These are phyloP conservation scores for Penicillium maclennaniae DNA, from an alignment of 495 filamentous ascomycete species.

Conservation along the genomic window DNA sequence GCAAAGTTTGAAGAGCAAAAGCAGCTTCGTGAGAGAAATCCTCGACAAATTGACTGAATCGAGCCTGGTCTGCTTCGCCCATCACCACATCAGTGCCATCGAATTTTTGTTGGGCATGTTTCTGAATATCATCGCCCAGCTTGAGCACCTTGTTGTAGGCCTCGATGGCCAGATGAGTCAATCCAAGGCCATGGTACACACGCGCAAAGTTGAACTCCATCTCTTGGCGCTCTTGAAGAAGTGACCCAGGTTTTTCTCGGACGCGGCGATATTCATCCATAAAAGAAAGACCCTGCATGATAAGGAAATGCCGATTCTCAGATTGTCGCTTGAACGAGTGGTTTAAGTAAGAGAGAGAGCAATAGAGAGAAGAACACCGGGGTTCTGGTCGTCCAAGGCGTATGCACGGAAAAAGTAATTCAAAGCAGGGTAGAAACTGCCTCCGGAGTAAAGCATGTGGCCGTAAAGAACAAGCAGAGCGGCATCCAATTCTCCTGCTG, in stretches of 20 bases:
- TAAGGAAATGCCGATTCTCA: conserved; percentile 81
- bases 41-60: conserved; percentile 41
- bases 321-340: conserved; percentile 82
- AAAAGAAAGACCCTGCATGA: conserved; percentile 80
- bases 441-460: conserved; percentile 75
- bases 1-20: conserved; percentile 67
- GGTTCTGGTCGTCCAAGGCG: conserved; percentile 70
- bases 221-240: conserved; percentile 62
- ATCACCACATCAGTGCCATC: conserved; percentile 24
- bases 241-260: conserved; percentile 32
- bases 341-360: conserved; percentile 72
- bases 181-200: conserved; percentile 74
- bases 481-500: conserved; percentile 58
- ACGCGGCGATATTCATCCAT: conserved; percentile 70
- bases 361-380: conserved; percentile 66
- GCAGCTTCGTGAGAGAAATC: conserved; percentile 72
- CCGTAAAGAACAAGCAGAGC: conserved; percentile 82
- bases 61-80: conserved; percentile 19
- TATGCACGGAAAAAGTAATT: conserved; percentile 91
- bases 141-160: conserved; percentile 63
- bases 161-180: conserved; percentile 71
- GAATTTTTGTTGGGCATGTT: conserved; percentile 5
- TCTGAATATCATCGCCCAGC: conserved; percentile 41
- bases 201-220: conserved; percentile 86
- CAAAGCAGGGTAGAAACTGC: conserved; percentile 74